A percentile compares a stretch with the other conserved stretches of the same genome.
These are phyloP conservation scores for Coniochaeta prunicola DNA, from an alignment of 2,329 filamentous ascomycete genomes.

Conservation along the genomic window DNA sequence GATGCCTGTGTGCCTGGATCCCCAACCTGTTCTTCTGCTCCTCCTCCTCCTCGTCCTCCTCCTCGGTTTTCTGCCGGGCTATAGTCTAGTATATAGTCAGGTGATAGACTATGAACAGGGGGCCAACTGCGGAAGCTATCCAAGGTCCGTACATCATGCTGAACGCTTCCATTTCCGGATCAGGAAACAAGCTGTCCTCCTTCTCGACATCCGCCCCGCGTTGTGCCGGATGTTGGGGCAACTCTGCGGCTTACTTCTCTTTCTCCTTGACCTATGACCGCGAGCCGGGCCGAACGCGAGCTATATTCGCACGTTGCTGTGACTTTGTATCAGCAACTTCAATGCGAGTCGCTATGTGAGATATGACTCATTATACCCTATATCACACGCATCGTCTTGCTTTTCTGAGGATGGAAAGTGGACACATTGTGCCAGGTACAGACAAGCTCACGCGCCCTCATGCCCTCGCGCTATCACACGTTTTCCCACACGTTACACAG, in stretches of 20 bases:
- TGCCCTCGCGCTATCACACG: background rate
- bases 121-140: background rate
- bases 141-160: background rate
- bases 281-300: background rate
- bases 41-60: background rate
- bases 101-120: background rate
- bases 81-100: constrained; percentile 1
- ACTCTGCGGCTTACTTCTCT: background rate
- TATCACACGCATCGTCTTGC: constrained; percentile 1
- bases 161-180: background rate
- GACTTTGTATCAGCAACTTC: constrained; percentile 8
- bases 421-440: background rate
- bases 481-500: constrained; percentile 8
- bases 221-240: background rate
- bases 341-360: background rate
- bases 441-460: background rate
- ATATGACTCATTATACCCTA: constrained; percentile 4
- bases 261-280: background rate
- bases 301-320: constrained; percentile 2
- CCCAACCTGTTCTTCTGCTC: background rate
- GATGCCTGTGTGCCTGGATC: background rate
- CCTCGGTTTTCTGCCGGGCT: background rate
- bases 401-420: background rate
- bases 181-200: constrained; percentile 4
- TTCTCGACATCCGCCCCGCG: background rate